Evolutionary conservation across 2,329 filamentous ascomycete genomes (phyloP).

Genomic region (Cercospora sesami): DNA sequence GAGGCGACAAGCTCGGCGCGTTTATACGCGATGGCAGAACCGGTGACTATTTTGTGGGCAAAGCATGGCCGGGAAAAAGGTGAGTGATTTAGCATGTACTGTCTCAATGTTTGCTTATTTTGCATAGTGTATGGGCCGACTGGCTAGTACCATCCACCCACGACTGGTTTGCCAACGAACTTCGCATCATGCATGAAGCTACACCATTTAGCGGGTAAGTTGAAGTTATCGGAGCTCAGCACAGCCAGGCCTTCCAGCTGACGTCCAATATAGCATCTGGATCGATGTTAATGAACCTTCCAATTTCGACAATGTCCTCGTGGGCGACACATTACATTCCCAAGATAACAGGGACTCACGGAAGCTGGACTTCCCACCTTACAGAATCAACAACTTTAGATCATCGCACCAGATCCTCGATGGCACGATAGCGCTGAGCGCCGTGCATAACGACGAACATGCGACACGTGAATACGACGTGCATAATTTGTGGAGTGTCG

Average conservation of each 20-base stretch:
- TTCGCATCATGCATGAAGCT: conserved; percentile 20
- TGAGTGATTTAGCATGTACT: neutral
- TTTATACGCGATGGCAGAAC: conserved; percentile 58
- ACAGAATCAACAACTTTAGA: conserved; percentile 28
- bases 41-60: conserved; percentile 42
- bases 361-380: conserved; percentile 29
- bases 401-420: conserved; percentile 29
- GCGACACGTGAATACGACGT: conserved; percentile 32
- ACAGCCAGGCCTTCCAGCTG: neutral
- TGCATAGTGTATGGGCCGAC: conserved; percentile 26
- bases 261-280: conserved; percentile 24
- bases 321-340: conserved; percentile 24
- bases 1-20: conserved; percentile 51
- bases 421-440: conserved; percentile 29
- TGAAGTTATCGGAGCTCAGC: neutral
- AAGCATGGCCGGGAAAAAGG: conserved; percentile 25
- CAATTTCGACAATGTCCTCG: conserved; percentile 27
- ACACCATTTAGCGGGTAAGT: conserved; percentile 26
- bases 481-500: conserved; percentile 34
- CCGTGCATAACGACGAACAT: conserved; percentile 29
- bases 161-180: conserved; percentile 30
- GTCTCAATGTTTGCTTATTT: neutral
- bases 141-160: conserved; percentile 29
- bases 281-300: conserved; percentile 32
- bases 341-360: conserved; percentile 21